Conservation (phyloP, 225 moss, liverwort and hornwort species). For the Sphagnum tenellum region DNA sequence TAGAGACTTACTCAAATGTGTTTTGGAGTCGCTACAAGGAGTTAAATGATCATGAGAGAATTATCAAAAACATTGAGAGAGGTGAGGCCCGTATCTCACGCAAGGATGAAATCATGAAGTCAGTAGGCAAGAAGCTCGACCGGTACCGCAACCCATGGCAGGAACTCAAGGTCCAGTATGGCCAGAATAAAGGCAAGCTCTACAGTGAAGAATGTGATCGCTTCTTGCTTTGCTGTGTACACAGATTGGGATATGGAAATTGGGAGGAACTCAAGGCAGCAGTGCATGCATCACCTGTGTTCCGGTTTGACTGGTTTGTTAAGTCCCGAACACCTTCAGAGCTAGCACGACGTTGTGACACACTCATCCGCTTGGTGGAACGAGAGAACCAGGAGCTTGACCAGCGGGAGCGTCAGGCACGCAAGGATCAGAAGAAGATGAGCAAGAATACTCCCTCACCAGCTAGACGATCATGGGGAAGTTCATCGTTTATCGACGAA, state of each 20-base stretch:
- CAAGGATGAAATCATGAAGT: constrained; percentile 98
- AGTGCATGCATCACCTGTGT: constrained; percentile 88
- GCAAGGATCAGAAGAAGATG: constrained; percentile 96
- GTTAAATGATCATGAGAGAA: constrained; percentile 82
- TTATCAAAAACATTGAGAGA: constrained; percentile 93
- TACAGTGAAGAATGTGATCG: constrained; percentile 98
- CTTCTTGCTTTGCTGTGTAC: constrained; percentile 78
- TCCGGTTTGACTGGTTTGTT: constrained; percentile 99
- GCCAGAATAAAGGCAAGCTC: constrained; percentile 95
- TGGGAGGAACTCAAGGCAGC: constrained; percentile 99
- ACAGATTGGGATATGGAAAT: constrained; percentile 96
- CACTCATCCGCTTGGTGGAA: constrained; percentile 94
- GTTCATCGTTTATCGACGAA: constrained; percentile 51
- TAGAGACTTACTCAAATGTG: constrained; percentile 76
- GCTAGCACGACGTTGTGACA: constrained; percentile 91
- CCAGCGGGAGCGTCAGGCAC: constrained; percentile 95
- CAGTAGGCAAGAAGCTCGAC: constrained; percentile 92
- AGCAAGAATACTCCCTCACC: constrained; percentile 88
- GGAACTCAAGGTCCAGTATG: constrained; percentile 95
- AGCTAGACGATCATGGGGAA: constrained; percentile 70
- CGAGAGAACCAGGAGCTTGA: constrained; percentile 97
- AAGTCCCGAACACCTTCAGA: constrained; percentile 96
- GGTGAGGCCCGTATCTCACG: constrained; percentile 91
- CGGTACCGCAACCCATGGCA: constrained; percentile 98
- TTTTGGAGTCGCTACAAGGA: constrained; percentile 86